These are phyloP conservation scores for Macadamia integrifolia DNA, from an alignment of 164 flowering plant genomes.

Conservation along the genomic window DNA sequence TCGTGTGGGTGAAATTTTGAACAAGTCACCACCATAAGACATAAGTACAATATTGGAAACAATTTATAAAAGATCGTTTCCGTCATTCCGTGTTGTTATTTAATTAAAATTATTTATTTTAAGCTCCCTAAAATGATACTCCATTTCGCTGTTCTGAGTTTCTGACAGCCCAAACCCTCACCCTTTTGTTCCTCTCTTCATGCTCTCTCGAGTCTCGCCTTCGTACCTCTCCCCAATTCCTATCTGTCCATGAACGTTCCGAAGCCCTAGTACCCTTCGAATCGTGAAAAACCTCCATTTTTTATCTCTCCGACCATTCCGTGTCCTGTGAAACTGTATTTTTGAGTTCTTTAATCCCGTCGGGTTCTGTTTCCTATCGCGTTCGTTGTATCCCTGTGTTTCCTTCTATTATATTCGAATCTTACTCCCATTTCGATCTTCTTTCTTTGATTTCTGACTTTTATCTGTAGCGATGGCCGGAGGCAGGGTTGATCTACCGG, in stretches of 20 bases:
- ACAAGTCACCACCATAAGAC: too few species aligned
- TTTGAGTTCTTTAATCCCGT: neutral
- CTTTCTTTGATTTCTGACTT: conserved; percentile 1
- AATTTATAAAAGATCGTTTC: too few species aligned
- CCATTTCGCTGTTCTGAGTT: neutral
- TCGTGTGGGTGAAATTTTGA: too few species aligned
- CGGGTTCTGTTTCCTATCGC: neutral
- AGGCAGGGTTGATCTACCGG: conserved; percentile 66
- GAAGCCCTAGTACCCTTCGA: conserved; percentile 3
- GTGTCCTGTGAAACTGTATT: neutral
- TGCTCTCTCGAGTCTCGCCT: neutral
- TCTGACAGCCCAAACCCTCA: neutral
- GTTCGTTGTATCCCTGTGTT: neutral
- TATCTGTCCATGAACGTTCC: neutral
- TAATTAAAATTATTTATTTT: neutral
- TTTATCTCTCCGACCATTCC: neutral
- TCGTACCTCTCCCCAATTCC: neutral
- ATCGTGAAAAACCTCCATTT: neutral
- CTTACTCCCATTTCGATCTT: neutral
- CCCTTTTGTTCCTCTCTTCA: neutral
- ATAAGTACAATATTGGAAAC: too few species aligned
- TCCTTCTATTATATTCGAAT: neutral
- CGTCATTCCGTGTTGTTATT: neutral
- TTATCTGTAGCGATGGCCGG: conserved; percentile 39
- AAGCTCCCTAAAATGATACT: neutral